A percentile compares a stretch with the other conserved stretches of the same genome.
Conservation (phyloP, 768 basidiomycete species). For the Podaxis mareebaensis region DNA sequence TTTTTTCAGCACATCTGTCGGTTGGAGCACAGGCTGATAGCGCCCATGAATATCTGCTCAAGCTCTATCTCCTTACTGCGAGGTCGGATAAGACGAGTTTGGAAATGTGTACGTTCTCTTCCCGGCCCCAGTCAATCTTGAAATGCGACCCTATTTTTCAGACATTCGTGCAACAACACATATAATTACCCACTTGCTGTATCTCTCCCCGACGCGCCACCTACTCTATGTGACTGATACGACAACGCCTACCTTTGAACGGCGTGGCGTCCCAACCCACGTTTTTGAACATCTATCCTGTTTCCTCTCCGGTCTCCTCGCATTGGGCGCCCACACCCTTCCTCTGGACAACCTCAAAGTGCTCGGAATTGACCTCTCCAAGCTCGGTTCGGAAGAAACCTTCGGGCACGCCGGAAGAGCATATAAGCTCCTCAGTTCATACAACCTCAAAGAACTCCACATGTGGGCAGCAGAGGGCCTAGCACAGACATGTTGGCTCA, state of each 20-base stretch:
- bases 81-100: conserved; percentile 59
- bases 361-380: conserved; percentile 45
- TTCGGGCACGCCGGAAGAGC: conserved; percentile 37
- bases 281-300: conserved; percentile 74
- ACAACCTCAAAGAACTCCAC: conserved; percentile 64
- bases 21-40: conserved; percentile 74
- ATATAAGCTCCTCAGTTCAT: conserved; percentile 38
- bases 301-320: conserved; percentile 75
- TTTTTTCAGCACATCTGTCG: conserved; percentile 43
- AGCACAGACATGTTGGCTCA: conserved; percentile 67
- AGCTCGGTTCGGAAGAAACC: conserved; percentile 37
- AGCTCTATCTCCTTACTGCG: conserved; percentile 68
- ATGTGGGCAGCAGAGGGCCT: conserved; percentile 77
- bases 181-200: conserved; percentile 66
- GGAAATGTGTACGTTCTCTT: conserved; percentile 58
- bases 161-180: conserved; percentile 63
- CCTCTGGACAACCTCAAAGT: conserved; percentile 52
- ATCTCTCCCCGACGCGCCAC: conserved; percentile 60
- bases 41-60: conserved; percentile 76
- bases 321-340: conserved; percentile 66
- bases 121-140: neutral
- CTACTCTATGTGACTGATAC: conserved; percentile 71
- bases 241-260: conserved; percentile 26
- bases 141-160: conserved; percentile 25
- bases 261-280: conserved; percentile 41